Percentiles rank a stretch among this genome's conserved stretches.
Evolutionary conservation across 2,329 filamentous ascomycete species (phyloP).

Genomic region (Fusarium multiceps): DNA sequence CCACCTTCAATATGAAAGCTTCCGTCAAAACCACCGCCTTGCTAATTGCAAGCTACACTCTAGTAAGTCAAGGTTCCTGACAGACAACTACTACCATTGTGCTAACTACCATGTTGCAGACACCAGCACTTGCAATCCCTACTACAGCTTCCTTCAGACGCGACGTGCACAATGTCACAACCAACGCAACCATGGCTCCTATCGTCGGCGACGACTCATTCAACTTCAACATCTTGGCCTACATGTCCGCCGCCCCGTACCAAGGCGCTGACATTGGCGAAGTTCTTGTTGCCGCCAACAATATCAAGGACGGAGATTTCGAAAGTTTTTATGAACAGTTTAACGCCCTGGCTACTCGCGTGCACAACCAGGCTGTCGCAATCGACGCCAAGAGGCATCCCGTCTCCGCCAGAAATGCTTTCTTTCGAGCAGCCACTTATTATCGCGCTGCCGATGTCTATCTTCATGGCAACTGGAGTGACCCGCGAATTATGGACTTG

Average conservation of each 20-base stretch:
- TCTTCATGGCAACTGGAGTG: slow-evolving; percentile 54
- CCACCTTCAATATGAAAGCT: not conserved
- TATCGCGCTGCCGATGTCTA: slow-evolving; percentile 57
- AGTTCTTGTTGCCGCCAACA: slow-evolving; percentile 48
- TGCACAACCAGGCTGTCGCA: slow-evolving; percentile 34
- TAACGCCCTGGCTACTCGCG: slow-evolving; percentile 39
- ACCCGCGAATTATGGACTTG: slow-evolving; percentile 53
- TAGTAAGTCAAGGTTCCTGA: not conserved
- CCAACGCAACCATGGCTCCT: slow-evolving; percentile 3
- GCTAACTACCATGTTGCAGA: not conserved
- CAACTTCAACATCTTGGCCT: slow-evolving; percentile 11
- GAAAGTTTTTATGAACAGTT: slow-evolving; percentile 43
- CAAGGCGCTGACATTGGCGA: slow-evolving; percentile 46
- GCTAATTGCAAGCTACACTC: not conserved
- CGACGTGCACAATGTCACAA: not conserved
- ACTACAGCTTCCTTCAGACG: not conserved
- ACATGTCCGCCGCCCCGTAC: not conserved
- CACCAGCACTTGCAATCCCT: not conserved
- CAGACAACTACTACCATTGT: not conserved
- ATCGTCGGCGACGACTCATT: slow-evolving; percentile 12
- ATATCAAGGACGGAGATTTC: slow-evolving; percentile 41
- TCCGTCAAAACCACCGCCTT: not conserved
- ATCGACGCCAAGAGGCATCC: slow-evolving; percentile 38
- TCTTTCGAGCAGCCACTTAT: slow-evolving; percentile 56
- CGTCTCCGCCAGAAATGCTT: slow-evolving; percentile 42